phyloP scores from a whole-genome alignment of 23 red algal species.

The Cyanidioschyzon merolae region DNA sequence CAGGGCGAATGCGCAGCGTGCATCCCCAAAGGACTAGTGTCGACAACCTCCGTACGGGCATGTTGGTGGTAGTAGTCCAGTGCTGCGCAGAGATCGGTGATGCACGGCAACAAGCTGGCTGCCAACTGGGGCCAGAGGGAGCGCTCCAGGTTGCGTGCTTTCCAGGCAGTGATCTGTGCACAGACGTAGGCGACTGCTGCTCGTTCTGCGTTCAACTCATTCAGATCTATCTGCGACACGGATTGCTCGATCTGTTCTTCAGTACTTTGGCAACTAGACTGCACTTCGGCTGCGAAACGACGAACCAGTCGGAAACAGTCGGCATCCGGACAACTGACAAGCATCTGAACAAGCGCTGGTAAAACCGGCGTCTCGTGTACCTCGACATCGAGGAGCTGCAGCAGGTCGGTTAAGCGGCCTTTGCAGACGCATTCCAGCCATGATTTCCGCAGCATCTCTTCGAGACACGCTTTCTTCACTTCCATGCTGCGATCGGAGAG shows the following conservation, averaged over 20 bases:
- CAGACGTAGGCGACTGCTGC: background rate
- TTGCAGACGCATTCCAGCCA: constrained; percentile 52
- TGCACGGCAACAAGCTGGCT: background rate
- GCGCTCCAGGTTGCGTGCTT: background rate
- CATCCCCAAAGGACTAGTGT: constrained; percentile 24
- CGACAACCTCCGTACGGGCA: constrained; percentile 23
- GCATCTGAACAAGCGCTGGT: constrained; percentile 10
- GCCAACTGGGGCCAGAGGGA: background rate
- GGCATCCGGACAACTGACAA: background rate
- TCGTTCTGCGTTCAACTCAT: background rate
- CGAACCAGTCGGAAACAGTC: background rate
- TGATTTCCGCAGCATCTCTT: constrained; percentile 31
- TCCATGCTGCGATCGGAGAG: constrained; percentile 21
- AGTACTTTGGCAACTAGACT: background rate
- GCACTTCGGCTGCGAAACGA: background rate
- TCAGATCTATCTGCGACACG: background rate
- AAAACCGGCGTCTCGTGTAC: constrained; percentile 37
- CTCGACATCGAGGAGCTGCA: constrained; percentile 32
- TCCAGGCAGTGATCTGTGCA: background rate
- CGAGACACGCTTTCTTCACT: constrained; percentile 20
- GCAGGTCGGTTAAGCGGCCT: constrained; percentile 28
- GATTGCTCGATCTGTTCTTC: background rate
- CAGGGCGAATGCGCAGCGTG: constrained; percentile 29
- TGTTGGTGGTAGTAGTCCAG: constrained; percentile 22
- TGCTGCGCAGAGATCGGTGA: constrained; percentile 17